Base-by-base conservation (phyloP, 192 early-diverging fungal species). In the Coemansia sp. region DNA sequence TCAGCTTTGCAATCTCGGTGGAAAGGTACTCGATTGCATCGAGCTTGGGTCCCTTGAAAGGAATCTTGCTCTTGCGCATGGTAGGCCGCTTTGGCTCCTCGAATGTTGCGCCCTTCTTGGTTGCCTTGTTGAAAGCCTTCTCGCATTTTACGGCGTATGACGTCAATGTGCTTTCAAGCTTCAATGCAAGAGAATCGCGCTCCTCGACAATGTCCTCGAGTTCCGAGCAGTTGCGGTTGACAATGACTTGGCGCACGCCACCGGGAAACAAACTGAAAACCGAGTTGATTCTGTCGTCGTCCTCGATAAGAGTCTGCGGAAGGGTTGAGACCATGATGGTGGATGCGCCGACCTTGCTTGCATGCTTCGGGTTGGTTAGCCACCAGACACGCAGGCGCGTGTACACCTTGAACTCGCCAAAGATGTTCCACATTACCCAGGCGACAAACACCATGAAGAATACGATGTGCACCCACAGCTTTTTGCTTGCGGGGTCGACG, bases 311-410 rank as follows among this genome's bases (percentile, higher is more conserved):
- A 1, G 87, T 66, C 3, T 73, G 53, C 0, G 94, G 92, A 38
- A 96, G 88, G 9, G 87, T 85, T 3, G 86, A 79, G 17, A 93
- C 87, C 66, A 92, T 83, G n/a, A 95, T 81, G 1, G 91, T 92
- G 46, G 87, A 86, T 1, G 90, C 81, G 55, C 84, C 83, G 11
- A 85, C 80, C 32, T 84, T 81, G 29, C 72, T 70, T 13, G 63
- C 40, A 72, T 89, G 86, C 13, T 76, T 77, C 3, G 80, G 79
- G 43, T 80, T 83, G 41, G 86, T 70, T 13, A 89, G 79, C 69
- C 84, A 93, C 58, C 81, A 81, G 49, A 89, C 86, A n/a, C 92
- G 88, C 60, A 94, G 76, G 9, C 68, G 65, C 23, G 88, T 85
- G 48, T 88, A 92, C 14, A 79, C 73, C 15, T 69, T 82, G 48